Conservation (phyloP, 202 grass and related monocot genomes). For the Zoysia matrella region DNA sequence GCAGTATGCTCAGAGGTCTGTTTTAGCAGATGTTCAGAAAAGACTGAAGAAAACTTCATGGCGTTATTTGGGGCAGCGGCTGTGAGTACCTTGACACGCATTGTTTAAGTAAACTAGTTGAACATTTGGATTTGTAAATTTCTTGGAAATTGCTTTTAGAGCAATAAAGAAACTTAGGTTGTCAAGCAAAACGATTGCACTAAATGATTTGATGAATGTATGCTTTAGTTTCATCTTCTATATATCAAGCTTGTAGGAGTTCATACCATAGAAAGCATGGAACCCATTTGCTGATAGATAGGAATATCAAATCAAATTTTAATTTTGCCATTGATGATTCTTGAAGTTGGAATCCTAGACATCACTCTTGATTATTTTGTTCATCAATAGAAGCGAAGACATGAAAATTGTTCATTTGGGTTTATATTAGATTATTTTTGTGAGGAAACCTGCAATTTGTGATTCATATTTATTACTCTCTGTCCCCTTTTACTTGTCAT, state of each 20-base stretch:
- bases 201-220: constrained; percentile 21
- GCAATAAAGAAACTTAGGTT: constrained; percentile 32
- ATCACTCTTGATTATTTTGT: constrained; percentile 14
- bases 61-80: constrained; percentile 68
- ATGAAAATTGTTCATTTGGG: not conserved
- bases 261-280: not conserved
- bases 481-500: too few species aligned
- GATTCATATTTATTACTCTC: constrained; percentile 8
- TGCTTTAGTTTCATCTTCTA: constrained; percentile 15
- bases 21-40: constrained; percentile 73
- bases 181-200: constrained; percentile 31
- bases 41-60: constrained; percentile 83
- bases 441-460: constrained; percentile 17
- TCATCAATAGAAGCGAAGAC: constrained; percentile 17
- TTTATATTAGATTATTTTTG: constrained; percentile 5
- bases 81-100: constrained; percentile 63
- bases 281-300: constrained; percentile 33
- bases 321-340: constrained; percentile 13
- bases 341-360: constrained; percentile 19
- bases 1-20: constrained; percentile 79
- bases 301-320: constrained; percentile 31
- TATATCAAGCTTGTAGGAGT: constrained; percentile 28
- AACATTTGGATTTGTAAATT: constrained; percentile 28
- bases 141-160: constrained; percentile 35
- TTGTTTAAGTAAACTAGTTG: constrained; percentile 15